phyloP scores from a whole-genome alignment of 73 alveolate genomes.

The Tetrahymena elliotti region DNA sequence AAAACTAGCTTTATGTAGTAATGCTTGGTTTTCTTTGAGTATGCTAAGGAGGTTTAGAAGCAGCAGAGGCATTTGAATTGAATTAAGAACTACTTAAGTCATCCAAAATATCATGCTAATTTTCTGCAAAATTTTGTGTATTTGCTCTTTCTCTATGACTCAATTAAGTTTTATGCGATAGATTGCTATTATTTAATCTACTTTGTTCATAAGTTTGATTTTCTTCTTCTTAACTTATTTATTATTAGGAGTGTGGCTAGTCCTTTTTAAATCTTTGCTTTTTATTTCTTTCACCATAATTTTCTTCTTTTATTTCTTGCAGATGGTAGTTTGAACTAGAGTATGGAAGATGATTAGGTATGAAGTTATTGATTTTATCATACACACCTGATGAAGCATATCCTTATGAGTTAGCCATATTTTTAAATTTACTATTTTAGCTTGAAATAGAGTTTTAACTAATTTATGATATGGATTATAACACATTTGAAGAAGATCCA shows the following conservation, averaged over 20 bases:
- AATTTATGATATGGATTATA: background rate
- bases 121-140: background rate
- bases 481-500: background rate
- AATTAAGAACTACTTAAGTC: background rate
- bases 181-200: background rate
- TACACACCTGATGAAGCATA: background rate
- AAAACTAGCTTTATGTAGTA: background rate
- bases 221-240: background rate
- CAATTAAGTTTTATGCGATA: background rate
- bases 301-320: background rate
- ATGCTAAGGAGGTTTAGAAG: background rate
- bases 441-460: background rate
- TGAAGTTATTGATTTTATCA: background rate
- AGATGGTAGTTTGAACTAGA: background rate
- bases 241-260: background rate
- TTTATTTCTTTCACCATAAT: background rate
- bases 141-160: background rate
- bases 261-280: background rate
- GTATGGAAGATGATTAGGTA: background rate
- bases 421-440: background rate
- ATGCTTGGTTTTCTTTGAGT: background rate
- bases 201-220: background rate
- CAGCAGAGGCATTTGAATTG: background rate
- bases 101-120: background rate
- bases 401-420: background rate